These are phyloP conservation scores for Nakazawaea wickerhamii DNA, from an alignment of 805 yeast genomes.

Conservation along the genomic window DNA sequence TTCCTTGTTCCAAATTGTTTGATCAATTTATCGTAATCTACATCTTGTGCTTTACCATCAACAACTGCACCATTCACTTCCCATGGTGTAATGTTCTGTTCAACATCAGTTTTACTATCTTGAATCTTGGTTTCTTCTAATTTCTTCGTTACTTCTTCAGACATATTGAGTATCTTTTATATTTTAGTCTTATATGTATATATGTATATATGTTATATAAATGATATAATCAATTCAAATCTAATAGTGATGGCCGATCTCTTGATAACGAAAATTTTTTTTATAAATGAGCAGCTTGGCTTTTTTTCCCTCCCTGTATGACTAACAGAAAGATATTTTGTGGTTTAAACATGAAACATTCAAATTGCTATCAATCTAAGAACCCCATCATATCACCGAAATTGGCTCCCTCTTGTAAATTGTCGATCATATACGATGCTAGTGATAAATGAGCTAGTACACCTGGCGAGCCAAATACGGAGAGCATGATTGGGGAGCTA, in stretches of 20 bases:
- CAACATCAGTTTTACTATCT: conserved; percentile 17
- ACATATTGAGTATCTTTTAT: conserved; percentile 5
- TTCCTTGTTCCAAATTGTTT: conserved; percentile 80
- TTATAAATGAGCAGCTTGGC: not conserved
- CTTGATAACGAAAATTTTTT: conserved; percentile 8
- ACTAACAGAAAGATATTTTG: not conserved
- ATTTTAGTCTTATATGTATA: not conserved
- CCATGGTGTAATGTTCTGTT: conserved; percentile 88
- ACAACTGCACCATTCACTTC: conserved; percentile 98
- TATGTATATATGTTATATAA: no score
- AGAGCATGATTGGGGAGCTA: not conserved
- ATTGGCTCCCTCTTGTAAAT: no score
- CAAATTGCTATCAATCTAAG: no score
- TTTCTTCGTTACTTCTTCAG: conserved; percentile 19
- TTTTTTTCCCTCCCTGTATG: not conserved
- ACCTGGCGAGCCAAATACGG: not conserved
- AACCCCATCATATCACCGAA: no score
- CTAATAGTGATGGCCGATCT: not conserved
- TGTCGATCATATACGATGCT: not conserved
- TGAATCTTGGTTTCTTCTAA: conserved; percentile 20
- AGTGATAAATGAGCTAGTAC: not conserved
- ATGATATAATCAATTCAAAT: no score
- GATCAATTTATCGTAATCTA: conserved; percentile 87
- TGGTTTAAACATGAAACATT: no score
- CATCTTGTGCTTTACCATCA: conserved; percentile 85